Percentiles rank a stretch among this genome's conserved stretches.
These are phyloP conservation scores for Sclerotinia glacialis DNA, from an alignment of 2,329 filamentous ascomycete species.

Conservation along the genomic window DNA sequence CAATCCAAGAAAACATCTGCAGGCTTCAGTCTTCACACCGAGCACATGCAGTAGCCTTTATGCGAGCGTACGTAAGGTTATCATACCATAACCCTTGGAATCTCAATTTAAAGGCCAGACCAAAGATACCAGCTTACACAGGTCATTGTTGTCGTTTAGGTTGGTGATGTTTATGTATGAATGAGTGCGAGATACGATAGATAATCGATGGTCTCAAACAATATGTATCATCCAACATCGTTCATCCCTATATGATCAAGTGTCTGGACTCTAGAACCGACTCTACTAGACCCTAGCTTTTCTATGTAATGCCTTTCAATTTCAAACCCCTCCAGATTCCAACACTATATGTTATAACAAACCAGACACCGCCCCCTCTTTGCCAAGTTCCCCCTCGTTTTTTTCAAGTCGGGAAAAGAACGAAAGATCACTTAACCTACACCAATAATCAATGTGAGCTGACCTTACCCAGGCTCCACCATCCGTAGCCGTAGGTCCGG, in stretches of 20 bases:
- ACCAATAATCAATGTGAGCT: conserved; percentile 5
- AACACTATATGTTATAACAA: not conserved
- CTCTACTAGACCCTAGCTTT: not conserved
- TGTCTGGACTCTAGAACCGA: not conserved
- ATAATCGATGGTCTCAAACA: too few species aligned
- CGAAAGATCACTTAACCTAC: not conserved
- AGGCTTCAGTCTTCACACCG: not conserved
- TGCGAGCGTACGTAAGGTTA: conserved; percentile 8
- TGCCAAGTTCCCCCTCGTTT: not conserved
- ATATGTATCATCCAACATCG: too few species aligned
- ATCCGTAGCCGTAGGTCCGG: not conserved
- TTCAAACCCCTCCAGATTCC: not conserved
- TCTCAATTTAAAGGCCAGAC: not conserved
- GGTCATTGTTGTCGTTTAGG: not conserved
- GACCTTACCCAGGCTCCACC: not conserved
- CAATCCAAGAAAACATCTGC: not conserved
- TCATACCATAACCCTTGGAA: not conserved
- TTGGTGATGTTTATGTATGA: not conserved
- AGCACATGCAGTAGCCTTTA: conserved; percentile 10
- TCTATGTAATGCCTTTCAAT: not conserved
- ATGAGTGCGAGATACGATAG: not conserved
- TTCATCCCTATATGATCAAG: too few species aligned
- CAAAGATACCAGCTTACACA: conserved; percentile 11
- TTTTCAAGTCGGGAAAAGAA: not conserved
- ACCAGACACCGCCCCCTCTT: not conserved